Conservation (phyloP, 148 eudicot genomes). For the Spergularia bocconei region DNA sequence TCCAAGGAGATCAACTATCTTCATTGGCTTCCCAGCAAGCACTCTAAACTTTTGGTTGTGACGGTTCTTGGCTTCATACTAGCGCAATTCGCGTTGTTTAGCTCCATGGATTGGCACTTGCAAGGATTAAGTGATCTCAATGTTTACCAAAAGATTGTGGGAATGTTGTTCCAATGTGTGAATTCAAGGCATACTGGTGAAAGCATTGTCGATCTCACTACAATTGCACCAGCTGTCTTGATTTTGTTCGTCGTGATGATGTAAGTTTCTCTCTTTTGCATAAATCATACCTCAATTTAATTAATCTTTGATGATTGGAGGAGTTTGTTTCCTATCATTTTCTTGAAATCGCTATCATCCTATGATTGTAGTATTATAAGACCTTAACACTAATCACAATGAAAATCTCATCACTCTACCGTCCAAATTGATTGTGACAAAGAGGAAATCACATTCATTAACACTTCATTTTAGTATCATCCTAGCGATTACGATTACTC, state of each 20-base stretch:
- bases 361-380: too few species aligned
- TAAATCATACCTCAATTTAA: background rate
- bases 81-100: conserved; percentile 38
- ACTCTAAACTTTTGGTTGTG: conserved; percentile 18
- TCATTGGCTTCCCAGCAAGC: conserved; percentile 40
- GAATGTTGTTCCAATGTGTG: conserved; percentile 39
- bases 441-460: too few species aligned
- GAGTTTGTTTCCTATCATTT: too few species aligned
- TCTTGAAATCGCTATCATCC: too few species aligned
- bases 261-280: conserved; percentile 37
- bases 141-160: conserved; percentile 46
- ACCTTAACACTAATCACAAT: too few species aligned
- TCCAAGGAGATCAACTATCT: conserved; percentile 32
- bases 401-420: too few species aligned
- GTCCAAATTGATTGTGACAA: too few species aligned
- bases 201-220: conserved; percentile 54
- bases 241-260: conserved; percentile 56
- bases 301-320: too few species aligned
- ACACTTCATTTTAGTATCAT: too few species aligned
- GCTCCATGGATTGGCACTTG: conserved; percentile 48
- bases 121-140: conserved; percentile 30
- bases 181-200: conserved; percentile 72
- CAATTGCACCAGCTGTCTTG: conserved; percentile 46
- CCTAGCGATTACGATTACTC: too few species aligned
- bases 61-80: conserved; percentile 46